These are phyloP conservation scores for Suhomyces panamericanus DNA, from an alignment of 1,139 yeast species.

Conservation along the genomic window DNA sequence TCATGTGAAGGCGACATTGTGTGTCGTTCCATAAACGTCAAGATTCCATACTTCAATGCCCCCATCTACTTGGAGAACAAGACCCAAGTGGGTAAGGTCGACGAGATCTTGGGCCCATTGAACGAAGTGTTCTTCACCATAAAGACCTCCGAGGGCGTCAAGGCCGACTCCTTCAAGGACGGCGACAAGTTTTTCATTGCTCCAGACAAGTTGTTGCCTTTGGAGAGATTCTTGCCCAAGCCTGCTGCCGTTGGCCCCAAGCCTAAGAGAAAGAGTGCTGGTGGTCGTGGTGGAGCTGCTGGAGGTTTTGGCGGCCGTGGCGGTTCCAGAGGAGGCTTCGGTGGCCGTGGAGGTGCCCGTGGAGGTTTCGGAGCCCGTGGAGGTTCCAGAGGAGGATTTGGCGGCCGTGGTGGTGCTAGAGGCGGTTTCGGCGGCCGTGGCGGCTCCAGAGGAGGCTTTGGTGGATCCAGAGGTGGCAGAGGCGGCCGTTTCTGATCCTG, in stretches of 20 bases:
- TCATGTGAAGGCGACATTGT: slow-evolving; percentile 97
- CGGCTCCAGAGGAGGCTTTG: slow-evolving; percentile 39
- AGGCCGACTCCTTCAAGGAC: slow-evolving; percentile 85
- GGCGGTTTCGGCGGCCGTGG: slow-evolving; percentile 42
- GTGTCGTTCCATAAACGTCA: slow-evolving; percentile 90
- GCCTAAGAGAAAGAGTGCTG: slow-evolving; percentile 69
- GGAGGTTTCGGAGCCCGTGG: slow-evolving; percentile 46
- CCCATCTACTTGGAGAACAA: slow-evolving; percentile 95
- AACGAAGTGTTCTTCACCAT: slow-evolving; percentile 96
- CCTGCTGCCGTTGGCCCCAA: slow-evolving; percentile 78
- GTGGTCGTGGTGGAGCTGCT: slow-evolving; percentile 35
- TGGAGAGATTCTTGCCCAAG: slow-evolving; percentile 94
- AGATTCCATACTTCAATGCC: slow-evolving; percentile 97
- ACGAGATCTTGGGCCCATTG: slow-evolving; percentile 95
- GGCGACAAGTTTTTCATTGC: slow-evolving; percentile 97
- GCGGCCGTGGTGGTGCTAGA: slow-evolving; percentile 46
- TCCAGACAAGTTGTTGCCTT: slow-evolving; percentile 90
- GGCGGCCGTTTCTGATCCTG: slow-evolving; percentile 15
- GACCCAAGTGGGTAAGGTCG: slow-evolving; percentile 95
- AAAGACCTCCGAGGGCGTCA: slow-evolving; percentile 94
- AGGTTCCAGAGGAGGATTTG: slow-evolving; percentile 38
- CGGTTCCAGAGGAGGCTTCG: slow-evolving; percentile 45
- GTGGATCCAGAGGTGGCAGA: slow-evolving; percentile 26
- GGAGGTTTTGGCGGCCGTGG: slow-evolving; percentile 54
- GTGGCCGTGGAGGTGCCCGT: slow-evolving; percentile 39